Evolutionary conservation across 2,329 filamentous ascomycete species (phyloP), one percentile per base, ranked within the genome.

Genomic region (Sporothrix sp.): DNA sequence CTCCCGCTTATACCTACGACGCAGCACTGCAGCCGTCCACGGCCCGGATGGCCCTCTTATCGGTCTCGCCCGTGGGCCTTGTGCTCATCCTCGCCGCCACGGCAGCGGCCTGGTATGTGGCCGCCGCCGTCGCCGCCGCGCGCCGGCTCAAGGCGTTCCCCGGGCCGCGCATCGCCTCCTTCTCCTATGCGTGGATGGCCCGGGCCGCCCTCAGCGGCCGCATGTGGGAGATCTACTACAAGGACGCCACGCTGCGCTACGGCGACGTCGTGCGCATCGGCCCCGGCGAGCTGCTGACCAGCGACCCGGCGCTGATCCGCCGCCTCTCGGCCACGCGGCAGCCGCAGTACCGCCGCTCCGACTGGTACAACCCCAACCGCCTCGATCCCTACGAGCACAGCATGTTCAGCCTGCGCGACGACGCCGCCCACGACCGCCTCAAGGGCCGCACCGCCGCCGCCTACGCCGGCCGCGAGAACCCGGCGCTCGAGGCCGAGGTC

Each of bases 321-420:
- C 60, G 61, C 18, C 61, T 63, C 38, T 57, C 56, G 2, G 59
- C 57, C 13, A 62, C 60, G 4, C 60, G 63, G 23, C 49, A 52
- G 11, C 46, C 38, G 4, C 51, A 55, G 46, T 68, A 67, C 57
- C 53, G 48, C 9, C 59, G 62, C 13, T 61, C 61, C 8, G 51
- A 53, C 1, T 73, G 68, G 66, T 73, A 73, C 61, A 66, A 68
- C 52, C 64, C 65, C n/a, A 65, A 70, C 56, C 65, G 67, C n/a
- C 61, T 76, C 46, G 69, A 78, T 56, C 69, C 71, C 1, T 66
- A 70, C 35, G 62, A 67, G 25, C 67, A 75, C 60, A 71, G 69
- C 54, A 66, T 78, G 51, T 68, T 79, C 57, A 74, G 67, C 20
- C 64, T 69, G 21, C 50, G 57, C 13, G 57, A 63, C 51, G 58